Evolutionary conservation across 768 basidiomycete species (phyloP).

Genomic region (Rossbeevera mucosa): DNA sequence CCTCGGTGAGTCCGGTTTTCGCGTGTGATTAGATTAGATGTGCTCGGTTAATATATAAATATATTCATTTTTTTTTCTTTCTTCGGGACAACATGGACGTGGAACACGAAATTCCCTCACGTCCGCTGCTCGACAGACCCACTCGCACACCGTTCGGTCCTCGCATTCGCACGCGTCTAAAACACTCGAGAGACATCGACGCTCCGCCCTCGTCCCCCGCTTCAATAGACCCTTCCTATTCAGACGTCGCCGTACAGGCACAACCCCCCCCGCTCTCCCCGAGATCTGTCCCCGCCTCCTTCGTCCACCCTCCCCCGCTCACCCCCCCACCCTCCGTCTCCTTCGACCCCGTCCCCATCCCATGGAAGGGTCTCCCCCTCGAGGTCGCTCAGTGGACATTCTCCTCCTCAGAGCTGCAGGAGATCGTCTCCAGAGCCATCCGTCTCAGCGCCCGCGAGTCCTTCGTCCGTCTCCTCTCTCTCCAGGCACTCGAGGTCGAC

Average conservation of each 20-base stretch:
- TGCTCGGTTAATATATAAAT: neutral
- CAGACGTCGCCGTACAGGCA: neutral
- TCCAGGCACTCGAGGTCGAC: slow-evolving; percentile 55
- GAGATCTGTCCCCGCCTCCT: slow-evolving; percentile 19
- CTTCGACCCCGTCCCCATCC: slow-evolving; percentile 54
- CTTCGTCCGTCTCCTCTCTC: slow-evolving; percentile 64
- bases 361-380: slow-evolving; percentile 64
- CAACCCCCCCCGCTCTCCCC: neutral
- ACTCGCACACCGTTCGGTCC: slow-evolving; percentile 21
- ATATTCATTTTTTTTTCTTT: neutral
- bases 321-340: slow-evolving; percentile 47
- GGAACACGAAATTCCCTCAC: neutral
- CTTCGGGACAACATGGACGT: neutral
- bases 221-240: neutral
- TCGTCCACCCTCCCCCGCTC: slow-evolving; percentile 31
- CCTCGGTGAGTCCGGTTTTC: no score
- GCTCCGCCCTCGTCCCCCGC: neutral
- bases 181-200: slow-evolving; percentile 8
- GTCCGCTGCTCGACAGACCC: slow-evolving; percentile 21
- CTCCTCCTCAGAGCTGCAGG: slow-evolving; percentile 53
- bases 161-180: slow-evolving; percentile 14
- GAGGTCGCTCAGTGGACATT: slow-evolving; percentile 66
- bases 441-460: slow-evolving; percentile 63
- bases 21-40: slow-evolving; percentile 21
- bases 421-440: slow-evolving; percentile 68